Evolutionary conservation across 495 filamentous ascomycete species (phyloP).

Genomic region (Hypoxylon lienhwacheense): DNA sequence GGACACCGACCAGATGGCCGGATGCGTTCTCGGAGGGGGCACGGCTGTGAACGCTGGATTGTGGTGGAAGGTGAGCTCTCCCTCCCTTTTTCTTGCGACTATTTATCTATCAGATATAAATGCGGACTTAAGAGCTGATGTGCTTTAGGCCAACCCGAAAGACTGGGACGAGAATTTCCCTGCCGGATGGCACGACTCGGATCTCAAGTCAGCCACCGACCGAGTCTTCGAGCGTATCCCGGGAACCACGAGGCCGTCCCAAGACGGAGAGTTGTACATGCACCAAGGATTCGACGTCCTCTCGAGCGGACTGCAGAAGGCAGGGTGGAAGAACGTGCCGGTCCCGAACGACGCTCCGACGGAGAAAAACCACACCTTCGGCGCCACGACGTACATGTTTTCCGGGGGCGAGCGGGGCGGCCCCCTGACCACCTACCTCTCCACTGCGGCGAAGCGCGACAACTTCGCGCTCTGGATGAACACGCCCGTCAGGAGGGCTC

Average conservation of each 20-base stretch:
- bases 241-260: slow-evolving; percentile 66
- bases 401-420: slow-evolving; percentile 66
- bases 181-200: slow-evolving; percentile 67
- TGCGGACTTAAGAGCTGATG: slow-evolving; percentile 2
- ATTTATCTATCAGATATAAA: not conserved
- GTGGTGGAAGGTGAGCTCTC: slow-evolving; percentile 53
- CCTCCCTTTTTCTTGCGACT: too few relatives aligned
- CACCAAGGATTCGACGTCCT: slow-evolving; percentile 66
- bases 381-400: slow-evolving; percentile 71
- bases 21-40: slow-evolving; percentile 77
- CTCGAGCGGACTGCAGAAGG: slow-evolving; percentile 52
- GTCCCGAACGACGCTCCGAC: slow-evolving; percentile 62
- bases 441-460: slow-evolving; percentile 57
- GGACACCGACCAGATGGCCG: slow-evolving; percentile 73
- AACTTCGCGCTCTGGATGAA: slow-evolving; percentile 74
- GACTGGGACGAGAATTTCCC: slow-evolving; percentile 81
- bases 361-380: slow-evolving; percentile 67
- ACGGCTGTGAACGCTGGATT: slow-evolving; percentile 71
- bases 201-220: slow-evolving; percentile 61
- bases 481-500: slow-evolving; percentile 65
- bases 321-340: slow-evolving; percentile 65
- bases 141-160: slow-evolving; percentile 44
- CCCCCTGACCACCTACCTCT: slow-evolving; percentile 74
- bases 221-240: slow-evolving; percentile 73
- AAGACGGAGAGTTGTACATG: slow-evolving; percentile 68